Conservation (phyloP, 257 asterid genomes). For the Solanum habrochaites region DNA sequence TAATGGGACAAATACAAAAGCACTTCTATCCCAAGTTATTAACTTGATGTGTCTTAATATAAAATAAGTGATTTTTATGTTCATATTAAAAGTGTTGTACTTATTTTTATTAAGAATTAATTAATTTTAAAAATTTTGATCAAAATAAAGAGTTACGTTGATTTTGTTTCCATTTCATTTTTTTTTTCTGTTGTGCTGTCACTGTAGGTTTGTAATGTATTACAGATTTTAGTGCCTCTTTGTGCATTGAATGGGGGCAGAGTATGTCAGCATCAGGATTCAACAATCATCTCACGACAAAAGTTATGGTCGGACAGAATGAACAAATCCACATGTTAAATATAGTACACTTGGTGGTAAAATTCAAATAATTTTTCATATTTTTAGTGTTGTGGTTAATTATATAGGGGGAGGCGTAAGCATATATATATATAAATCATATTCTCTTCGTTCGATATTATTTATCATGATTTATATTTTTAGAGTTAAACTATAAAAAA, state of each 20-base stretch:
- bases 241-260: not conserved
- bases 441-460: no score
- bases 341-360: not conserved
- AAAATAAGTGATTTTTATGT: not conserved
- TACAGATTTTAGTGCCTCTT: not conserved
- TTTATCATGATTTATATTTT: no score
- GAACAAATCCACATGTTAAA: not conserved
- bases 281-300: not conserved
- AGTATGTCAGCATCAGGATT: not conserved
- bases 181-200: not conserved
- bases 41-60: not conserved
- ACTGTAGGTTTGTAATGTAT: not conserved
- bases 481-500: accelerated
- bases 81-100: no score
- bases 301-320: not conserved
- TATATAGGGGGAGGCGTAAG: no score
- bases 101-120: no score
- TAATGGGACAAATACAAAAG: not conserved
- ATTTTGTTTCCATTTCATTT: not conserved
- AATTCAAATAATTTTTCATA: no score
- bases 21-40: not conserved
- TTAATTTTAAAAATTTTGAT: no score
- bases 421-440: no score
- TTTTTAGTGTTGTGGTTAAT: no score
- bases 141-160: not conserved